A percentile compares a stretch with the other conserved stretches of the same genome.
phyloP scores from a whole-genome alignment of 768 basidiomycete genomes.

The Rhodotorula graminis region DNA sequence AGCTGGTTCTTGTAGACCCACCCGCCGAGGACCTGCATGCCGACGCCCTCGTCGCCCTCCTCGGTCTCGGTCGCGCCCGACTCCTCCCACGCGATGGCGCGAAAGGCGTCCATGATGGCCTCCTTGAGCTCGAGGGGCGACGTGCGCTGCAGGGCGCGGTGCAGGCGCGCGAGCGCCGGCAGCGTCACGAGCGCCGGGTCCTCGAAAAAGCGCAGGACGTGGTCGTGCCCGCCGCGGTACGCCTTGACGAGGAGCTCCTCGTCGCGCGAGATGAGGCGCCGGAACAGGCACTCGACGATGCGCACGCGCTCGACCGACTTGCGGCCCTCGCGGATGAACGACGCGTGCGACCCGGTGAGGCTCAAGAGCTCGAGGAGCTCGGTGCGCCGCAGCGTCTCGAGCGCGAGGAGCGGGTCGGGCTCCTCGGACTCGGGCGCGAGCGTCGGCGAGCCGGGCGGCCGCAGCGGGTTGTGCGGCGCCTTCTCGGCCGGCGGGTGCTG shows the following conservation, averaged over 20 bases:
- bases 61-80: conserved; percentile 38
- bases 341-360: conserved; percentile 35
- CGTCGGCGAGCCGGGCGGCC: conserved; percentile 34
- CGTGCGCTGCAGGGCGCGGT: conserved; percentile 27
- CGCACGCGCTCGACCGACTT: conserved; percentile 38
- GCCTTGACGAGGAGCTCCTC: conserved; percentile 35
- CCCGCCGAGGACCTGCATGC: conserved; percentile 37
- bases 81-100: conserved; percentile 40
- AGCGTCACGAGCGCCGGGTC: conserved; percentile 31
- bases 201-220: conserved; percentile 39
- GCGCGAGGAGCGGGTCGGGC: conserved; percentile 32
- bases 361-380: conserved; percentile 39
- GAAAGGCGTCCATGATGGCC: conserved; percentile 39
- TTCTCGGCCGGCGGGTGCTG: conserved; percentile 1
- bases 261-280: conserved; percentile 33
- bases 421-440: conserved; percentile 31
- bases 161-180: conserved; percentile 22
- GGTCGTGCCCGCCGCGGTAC: conserved; percentile 38
- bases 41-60: conserved; percentile 36
- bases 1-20: conserved; percentile 37
- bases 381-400: conserved; percentile 27
- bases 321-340: conserved; percentile 33
- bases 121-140: conserved; percentile 25
- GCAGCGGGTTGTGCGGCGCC: conserved; percentile 27
- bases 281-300: conserved; percentile 38